phyloP scores from a whole-genome alignment of 139 green algal species.

The Tetraselmis striata region DNA sequence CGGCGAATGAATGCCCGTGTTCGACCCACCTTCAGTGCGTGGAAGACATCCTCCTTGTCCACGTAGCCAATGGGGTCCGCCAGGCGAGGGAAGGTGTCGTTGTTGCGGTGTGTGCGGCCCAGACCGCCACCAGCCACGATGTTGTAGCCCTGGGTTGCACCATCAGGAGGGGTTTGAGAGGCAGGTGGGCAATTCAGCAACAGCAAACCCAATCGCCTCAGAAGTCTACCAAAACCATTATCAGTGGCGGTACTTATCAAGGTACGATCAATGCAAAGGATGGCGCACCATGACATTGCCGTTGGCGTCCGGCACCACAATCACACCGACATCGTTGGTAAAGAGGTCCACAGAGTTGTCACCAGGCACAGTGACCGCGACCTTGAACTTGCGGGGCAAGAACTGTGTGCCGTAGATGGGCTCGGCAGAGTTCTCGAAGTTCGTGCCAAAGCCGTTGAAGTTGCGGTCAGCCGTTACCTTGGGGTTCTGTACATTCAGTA shows the following conservation, averaged over 20 bases:
- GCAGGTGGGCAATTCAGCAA: too few relatives aligned
- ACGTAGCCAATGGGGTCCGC: slow-evolving; percentile 91
- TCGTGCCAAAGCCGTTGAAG: slow-evolving; percentile 91
- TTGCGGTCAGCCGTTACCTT: slow-evolving; percentile 75
- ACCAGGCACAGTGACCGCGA: slow-evolving; percentile 79
- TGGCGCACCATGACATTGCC: slow-evolving; percentile 52
- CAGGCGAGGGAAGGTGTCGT: slow-evolving; percentile 85
- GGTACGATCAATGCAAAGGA: too few relatives aligned
- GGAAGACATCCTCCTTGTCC: slow-evolving; percentile 89
- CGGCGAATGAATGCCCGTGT: neutral
- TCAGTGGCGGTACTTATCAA: neutral
- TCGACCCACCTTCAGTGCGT: slow-evolving; percentile 91
- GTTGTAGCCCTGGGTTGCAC: slow-evolving; percentile 75
- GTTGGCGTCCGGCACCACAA: slow-evolving; percentile 69
- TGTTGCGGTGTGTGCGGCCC: slow-evolving; percentile 83
- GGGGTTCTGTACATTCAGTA: slow-evolving; percentile 73
- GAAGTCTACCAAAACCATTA: slow-evolving; percentile 1
- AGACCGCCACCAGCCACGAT: slow-evolving; percentile 91
- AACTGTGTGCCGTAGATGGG: slow-evolving; percentile 95
- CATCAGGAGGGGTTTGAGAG: too few relatives aligned
- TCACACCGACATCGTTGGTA: slow-evolving; percentile 89
- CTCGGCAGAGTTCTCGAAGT: slow-evolving; percentile 89
- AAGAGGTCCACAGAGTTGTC: slow-evolving; percentile 96
- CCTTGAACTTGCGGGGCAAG: slow-evolving; percentile 99
- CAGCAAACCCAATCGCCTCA: too few relatives aligned